Base-by-base conservation (phyloP, 192 early-diverging fungal genomes). In the Mortierella antarctica region DNA sequence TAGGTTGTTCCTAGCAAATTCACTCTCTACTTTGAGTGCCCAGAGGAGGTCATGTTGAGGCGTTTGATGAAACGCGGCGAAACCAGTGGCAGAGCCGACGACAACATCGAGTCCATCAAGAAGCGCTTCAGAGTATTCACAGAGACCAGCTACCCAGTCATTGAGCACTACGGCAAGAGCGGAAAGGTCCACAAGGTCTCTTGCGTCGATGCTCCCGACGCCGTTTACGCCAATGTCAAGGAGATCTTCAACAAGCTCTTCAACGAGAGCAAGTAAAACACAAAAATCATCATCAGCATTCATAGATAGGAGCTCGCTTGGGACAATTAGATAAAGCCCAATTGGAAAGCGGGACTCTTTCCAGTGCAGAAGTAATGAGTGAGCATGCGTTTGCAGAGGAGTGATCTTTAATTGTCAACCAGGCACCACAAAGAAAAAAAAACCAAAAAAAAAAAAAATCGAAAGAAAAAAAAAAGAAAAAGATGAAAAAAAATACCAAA, bases 61-160 rank as follows among this genome's bases (percentile, higher is more conserved):
- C 92, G 98, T 42, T 84, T 99, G 68, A 74, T 97, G 83, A 95
- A 97, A 81, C 91, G 98, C 70, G 98, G 97, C 10, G 94, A 98
- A 78, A 98, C 94, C 31, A 94, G 92, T 60, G 98, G 98, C 1
- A 88, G 98, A 39, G 83, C 90, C 15, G 98, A 99, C 72, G 98
- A 99, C 71, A 98, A 99, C 73, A 91, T 95, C 47, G 96, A 98
- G 72, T 93, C 93, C 8, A 99, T 99, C 89, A 91, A 88, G 70
- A 99, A 99, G 87, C 89, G 98, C 9, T 99, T 99, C 89, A 76
- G 71, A 14, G 93, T 92, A 0, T 99, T 97, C 62, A 71, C 82
- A n/a, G 92, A 97, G 39, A 92, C 91, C 14, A 93, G 91, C 70
- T 96, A 90, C 89, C 97, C 96, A 7, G 98, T 99, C 6, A 93